Conservation (phyloP, 108 stramenopile species). For the Nannochloropsis oceanica region DNA sequence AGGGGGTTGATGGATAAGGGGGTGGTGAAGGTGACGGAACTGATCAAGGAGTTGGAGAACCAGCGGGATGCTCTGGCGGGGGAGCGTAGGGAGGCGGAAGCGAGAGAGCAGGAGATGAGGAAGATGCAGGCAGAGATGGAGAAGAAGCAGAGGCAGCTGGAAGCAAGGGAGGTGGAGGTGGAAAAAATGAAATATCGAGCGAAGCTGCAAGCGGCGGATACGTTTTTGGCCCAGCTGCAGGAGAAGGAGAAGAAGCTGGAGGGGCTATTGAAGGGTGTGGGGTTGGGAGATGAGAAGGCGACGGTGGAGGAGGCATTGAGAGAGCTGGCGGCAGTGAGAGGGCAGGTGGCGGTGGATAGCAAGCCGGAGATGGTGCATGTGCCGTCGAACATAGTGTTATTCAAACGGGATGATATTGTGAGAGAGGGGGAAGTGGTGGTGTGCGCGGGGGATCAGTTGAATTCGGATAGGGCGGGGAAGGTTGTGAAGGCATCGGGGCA, state of each 20-base stretch:
- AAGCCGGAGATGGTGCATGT: neutral
- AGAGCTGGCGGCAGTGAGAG: neutral
- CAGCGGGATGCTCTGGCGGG: constrained; percentile 42
- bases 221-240: constrained; percentile 48
- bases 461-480: neutral
- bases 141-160: constrained; percentile 50
- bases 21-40: constrained; percentile 63
- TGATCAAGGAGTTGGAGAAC: constrained; percentile 52
- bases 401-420: neutral
- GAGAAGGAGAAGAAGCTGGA: constrained; percentile 72
- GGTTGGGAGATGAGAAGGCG: neutral
- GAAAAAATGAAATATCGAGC: constrained; percentile 39
- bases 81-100: constrained; percentile 51
- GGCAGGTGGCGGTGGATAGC: neutral
- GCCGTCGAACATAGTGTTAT: neutral
- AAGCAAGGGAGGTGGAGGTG: constrained; percentile 51
- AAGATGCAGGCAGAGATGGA: constrained; percentile 58
- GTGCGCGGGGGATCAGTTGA: neutral
- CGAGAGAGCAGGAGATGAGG: constrained; percentile 49
- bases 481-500: neutral
- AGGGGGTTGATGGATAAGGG: constrained; percentile 62
- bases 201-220: constrained; percentile 51
- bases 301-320: neutral
- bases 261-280: constrained; percentile 44
- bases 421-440: neutral